Conservation (phyloP, 2,329 filamentous ascomycete species). For the Periconia sp. region DNA sequence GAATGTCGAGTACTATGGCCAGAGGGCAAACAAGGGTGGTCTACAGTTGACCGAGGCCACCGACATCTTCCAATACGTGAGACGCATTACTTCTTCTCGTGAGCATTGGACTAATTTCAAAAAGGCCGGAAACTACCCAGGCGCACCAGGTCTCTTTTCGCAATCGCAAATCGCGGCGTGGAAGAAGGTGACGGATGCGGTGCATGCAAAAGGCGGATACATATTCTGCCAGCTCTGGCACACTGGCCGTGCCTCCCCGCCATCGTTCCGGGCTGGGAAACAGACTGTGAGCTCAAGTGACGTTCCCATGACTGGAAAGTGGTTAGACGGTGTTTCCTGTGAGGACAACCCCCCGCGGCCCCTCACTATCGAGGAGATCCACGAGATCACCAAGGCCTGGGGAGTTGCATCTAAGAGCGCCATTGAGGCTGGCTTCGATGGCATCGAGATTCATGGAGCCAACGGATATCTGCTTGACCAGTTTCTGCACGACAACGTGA, state of each 20-base stretch:
- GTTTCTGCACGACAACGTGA: conserved; percentile 58
- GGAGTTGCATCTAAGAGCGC: conserved; percentile 48
- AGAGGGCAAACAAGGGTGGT: conserved; percentile 61
- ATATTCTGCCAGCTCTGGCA: conserved; percentile 57
- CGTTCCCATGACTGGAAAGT: conserved; percentile 49
- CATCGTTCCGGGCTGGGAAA: conserved; percentile 47
- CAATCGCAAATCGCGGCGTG: conserved; percentile 55
- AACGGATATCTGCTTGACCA: conserved; percentile 59
- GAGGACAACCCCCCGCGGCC: conserved; percentile 42
- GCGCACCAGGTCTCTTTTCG: conserved; percentile 38
- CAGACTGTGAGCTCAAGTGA: conserved; percentile 47
- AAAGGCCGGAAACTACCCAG: conserved; percentile 48
- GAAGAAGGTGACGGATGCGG: conserved; percentile 58
- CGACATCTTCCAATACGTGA: conserved; percentile 42
- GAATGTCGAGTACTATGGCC: conserved; percentile 59
- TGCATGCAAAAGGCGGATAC: conserved; percentile 58
- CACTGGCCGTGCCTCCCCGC: conserved; percentile 53
- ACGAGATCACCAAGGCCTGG: conserved; percentile 46
- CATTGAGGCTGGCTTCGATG: conserved; percentile 42
- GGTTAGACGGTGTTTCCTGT: conserved; percentile 45
- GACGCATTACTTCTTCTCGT: neutral
- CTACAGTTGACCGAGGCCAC: conserved; percentile 66
- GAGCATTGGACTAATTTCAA: conserved; percentile 22
- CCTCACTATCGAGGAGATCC: conserved; percentile 32
- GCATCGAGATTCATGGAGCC: conserved; percentile 49